Conservation (phyloP, 768 basidiomycete genomes). For the Auricularia sp. region DNA sequence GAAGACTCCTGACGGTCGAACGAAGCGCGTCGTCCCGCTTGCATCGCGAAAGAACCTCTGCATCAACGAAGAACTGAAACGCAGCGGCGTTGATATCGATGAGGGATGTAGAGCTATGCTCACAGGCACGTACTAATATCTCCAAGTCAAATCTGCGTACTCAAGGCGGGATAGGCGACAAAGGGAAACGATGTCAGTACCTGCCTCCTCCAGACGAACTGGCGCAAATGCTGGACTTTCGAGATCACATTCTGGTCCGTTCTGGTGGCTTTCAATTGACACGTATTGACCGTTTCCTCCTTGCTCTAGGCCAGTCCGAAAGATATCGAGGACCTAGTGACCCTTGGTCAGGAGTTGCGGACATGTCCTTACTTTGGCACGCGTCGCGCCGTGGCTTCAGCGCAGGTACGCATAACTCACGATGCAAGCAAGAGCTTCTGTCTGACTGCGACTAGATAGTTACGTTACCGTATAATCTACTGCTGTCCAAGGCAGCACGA, state of each 20-base stretch:
- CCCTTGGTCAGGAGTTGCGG: slow-evolving; percentile 51
- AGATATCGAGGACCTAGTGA: slow-evolving; percentile 89
- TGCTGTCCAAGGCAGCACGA: slow-evolving; percentile 71
- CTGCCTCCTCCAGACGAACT: slow-evolving; percentile 67
- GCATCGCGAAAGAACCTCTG: slow-evolving; percentile 89
- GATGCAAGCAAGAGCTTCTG: background rate
- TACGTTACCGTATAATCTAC: slow-evolving; percentile 88
- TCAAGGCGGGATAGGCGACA: slow-evolving; percentile 35
- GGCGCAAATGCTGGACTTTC: slow-evolving; percentile 61
- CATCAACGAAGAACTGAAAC: slow-evolving; percentile 71
- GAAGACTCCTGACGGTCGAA: slow-evolving; percentile 35
- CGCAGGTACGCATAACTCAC: slow-evolving; percentile 19
- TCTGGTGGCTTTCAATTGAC: background rate
- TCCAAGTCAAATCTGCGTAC: too few species aligned
- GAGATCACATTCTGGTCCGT: slow-evolving; percentile 76
- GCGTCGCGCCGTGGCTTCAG: slow-evolving; percentile 76
- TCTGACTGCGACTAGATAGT: slow-evolving; percentile 45
- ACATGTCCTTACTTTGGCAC: slow-evolving; percentile 93
- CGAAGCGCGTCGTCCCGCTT: slow-evolving; percentile 65
- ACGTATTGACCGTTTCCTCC: background rate
- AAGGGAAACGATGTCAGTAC: slow-evolving; percentile 61
- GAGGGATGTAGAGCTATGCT: slow-evolving; percentile 80
- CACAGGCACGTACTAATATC: too few species aligned
- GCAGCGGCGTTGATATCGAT: slow-evolving; percentile 59
- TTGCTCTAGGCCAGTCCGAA: slow-evolving; percentile 63